Percentiles rank a stretch among this genome's conserved stretches.
Evolutionary conservation across 371 early-diverging fungal species (phyloP).

Genomic region (Mortierella sp.): DNA sequence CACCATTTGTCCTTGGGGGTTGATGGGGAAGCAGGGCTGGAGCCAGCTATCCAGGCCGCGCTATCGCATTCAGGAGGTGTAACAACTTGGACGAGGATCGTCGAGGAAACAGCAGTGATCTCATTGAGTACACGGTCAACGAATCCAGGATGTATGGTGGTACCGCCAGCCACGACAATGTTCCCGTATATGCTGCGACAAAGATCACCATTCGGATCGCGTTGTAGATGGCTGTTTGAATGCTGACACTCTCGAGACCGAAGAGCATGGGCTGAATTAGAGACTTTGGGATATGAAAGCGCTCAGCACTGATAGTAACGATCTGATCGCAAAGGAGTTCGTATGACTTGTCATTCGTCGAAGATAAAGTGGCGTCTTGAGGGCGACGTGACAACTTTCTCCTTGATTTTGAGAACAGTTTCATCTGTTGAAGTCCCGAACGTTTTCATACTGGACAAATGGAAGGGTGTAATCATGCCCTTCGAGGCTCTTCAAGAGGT

Average conservation of each 20-base stretch:
- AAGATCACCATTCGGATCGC: conserved; percentile 90
- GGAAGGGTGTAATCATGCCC: conserved; percentile 86
- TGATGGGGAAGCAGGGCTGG: conserved; percentile 85
- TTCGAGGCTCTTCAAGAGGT: conserved; percentile 84
- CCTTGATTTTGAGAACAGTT: conserved; percentile 93
- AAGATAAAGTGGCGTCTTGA: conserved; percentile 68
- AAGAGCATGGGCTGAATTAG: conserved; percentile 87
- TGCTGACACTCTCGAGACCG: conserved; percentile 87
- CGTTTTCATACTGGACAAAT: too few species aligned
- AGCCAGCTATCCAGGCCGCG: conserved; percentile 97
- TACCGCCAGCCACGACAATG: conserved; percentile 93
- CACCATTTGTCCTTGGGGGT: conserved; percentile 71
- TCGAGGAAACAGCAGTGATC: conserved; percentile 84
- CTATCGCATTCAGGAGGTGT: conserved; percentile 97
- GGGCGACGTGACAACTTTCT: conserved; percentile 94
- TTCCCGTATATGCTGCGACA: conserved; percentile 85
- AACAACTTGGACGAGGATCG: conserved; percentile 88
- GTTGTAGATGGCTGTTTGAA: conserved; percentile 89
- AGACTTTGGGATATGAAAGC: conserved; percentile 81
- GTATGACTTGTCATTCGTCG: conserved; percentile 6
- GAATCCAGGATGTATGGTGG: conserved; percentile 85
- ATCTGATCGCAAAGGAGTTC: conserved; percentile 84
- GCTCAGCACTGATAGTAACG: conserved; percentile 73
- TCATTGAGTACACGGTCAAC: conserved; percentile 91
- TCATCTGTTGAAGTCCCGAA: conserved; percentile 93